Conservation (phyloP, 1,139 yeast species). For the Oligophagozyma castellii region DNA sequence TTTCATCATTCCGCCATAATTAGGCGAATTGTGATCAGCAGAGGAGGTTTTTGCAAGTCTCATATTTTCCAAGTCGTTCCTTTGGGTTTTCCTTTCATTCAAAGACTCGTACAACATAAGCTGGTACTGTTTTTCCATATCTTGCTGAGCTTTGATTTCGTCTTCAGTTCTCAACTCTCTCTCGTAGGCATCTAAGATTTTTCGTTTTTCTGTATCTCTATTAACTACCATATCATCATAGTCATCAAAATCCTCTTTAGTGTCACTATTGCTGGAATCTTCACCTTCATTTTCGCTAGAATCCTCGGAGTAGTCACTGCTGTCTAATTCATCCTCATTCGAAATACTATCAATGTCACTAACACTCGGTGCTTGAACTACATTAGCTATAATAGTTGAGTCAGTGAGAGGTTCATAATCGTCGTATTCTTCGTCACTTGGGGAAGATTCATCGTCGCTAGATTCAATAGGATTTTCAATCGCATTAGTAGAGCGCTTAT, state of each 20-base stretch:
- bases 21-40: neutral
- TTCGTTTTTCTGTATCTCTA: slow-evolving; percentile 4
- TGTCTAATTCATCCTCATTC: slow-evolving; percentile 6
- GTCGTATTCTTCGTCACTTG: slow-evolving; percentile 2
- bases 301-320: slow-evolving; percentile 10
- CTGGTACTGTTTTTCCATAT: slow-evolving; percentile 41
- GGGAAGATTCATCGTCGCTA: neutral
- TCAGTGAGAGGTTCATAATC: slow-evolving; percentile 6
- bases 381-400: slow-evolving; percentile 1
- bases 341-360: slow-evolving; percentile 10
- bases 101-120: slow-evolving; percentile 37
- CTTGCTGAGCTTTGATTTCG: slow-evolving; percentile 35
- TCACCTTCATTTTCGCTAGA: slow-evolving; percentile 9
- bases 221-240: slow-evolving; percentile 4
- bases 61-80: slow-evolving; percentile 9
- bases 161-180: slow-evolving; percentile 26
- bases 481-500: no score
- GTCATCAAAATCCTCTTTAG: slow-evolving; percentile 1
- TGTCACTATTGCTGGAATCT: neutral
- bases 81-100: slow-evolving; percentile 26
- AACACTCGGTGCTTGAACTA: slow-evolving; percentile 6
- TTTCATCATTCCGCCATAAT: slow-evolving; percentile 1
- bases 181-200: slow-evolving; percentile 25
- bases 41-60: neutral
- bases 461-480: neutral